Percentiles rank a stretch among this genome's conserved stretches.
phyloP scores from a whole-genome alignment of 1,139 yeast genomes.

The Pichia sp. region DNA sequence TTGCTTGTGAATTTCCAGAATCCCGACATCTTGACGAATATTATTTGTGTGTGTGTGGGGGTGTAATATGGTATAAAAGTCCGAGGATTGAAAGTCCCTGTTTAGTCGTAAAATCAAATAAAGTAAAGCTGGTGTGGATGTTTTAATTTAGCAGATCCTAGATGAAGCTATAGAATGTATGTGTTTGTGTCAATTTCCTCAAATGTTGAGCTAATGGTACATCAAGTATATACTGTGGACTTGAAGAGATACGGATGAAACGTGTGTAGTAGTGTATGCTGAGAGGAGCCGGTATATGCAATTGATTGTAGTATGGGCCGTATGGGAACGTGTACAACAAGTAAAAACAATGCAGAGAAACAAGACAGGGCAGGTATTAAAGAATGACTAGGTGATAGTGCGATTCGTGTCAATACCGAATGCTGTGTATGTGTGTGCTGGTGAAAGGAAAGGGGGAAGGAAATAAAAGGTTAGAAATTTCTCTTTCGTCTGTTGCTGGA shows the following conservation, averaged over 20 bases:
- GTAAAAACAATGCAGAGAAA: neutral
- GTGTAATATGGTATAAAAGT: neutral
- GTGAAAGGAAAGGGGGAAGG: no score
- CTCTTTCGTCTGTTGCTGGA: neutral
- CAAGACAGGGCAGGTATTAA: neutral
- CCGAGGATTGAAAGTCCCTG: neutral
- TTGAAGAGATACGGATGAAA: neutral
- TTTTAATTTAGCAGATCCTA: no score
- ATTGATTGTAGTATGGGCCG: neutral
- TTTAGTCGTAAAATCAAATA: neutral
- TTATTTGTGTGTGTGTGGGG: neutral
- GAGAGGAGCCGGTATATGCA: neutral
- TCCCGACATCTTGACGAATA: conserved; percentile 51
- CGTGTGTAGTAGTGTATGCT: neutral
- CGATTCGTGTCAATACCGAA: neutral
- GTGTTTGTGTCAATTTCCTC: neutral
- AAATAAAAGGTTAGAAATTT: neutral
- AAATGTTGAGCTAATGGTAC: neutral
- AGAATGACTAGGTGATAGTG: neutral
- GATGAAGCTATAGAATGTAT: neutral
- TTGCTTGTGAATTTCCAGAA: conserved; percentile 93
- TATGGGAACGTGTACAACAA: neutral
- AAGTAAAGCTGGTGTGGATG: no score
- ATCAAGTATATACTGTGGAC: neutral
- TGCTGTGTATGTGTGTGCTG: no score